A percentile compares a stretch with the other conserved stretches of the same genome.
phyloP scores from a whole-genome alignment of 2,329 filamentous ascomycete species.

The Akanthomyces dipterigenus region DNA sequence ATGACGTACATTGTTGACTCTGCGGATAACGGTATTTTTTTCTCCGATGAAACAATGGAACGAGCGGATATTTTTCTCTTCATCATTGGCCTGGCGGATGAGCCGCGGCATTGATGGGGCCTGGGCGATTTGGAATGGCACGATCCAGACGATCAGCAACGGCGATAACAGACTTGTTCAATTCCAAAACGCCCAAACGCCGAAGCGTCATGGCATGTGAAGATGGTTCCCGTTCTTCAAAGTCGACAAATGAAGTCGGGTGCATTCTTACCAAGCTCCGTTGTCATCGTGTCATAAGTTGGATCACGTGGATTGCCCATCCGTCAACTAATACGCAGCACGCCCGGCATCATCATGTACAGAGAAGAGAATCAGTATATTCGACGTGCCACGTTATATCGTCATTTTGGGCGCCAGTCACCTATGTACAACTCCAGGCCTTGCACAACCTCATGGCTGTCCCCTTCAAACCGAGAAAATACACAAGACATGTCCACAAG shows the following conservation, averaged over 20 bases:
- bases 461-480: neutral
- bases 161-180: too few species aligned
- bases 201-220: too few species aligned
- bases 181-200: too few species aligned
- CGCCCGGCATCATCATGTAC: neutral
- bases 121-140: too few species aligned
- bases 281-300: neutral
- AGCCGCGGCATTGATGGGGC: too few species aligned
- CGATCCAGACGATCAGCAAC: too few species aligned
- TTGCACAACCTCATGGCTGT: neutral
- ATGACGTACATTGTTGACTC: neutral
- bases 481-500: neutral
- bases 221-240: too few species aligned
- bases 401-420: neutral
- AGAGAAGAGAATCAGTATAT: neutral
- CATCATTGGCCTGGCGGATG: too few species aligned
- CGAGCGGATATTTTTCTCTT: too few species aligned
- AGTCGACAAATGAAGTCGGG: neutral
- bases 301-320: too few species aligned
- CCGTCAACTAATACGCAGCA: neutral
- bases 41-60: too few species aligned
- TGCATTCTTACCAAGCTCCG: neutral
- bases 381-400: neutral
- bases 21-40: too few species aligned
- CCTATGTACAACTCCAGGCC: constrained; percentile 3